phyloP scores from a whole-genome alignment of 2,329 filamentous ascomycete genomes.

The Zalaria sp. region DNA sequence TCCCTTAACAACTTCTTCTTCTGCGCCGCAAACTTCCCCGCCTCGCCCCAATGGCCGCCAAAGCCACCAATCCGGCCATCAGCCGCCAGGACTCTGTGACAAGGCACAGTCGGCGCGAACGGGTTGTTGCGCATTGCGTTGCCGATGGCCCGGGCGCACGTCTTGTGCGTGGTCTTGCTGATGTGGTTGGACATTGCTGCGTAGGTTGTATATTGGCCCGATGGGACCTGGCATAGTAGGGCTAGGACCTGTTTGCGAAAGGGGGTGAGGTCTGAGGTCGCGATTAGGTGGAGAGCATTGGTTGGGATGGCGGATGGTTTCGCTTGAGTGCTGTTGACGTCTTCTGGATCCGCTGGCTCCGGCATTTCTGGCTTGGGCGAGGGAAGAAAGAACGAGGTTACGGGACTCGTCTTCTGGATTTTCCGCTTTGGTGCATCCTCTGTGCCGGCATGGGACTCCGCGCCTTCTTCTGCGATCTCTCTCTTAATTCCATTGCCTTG shows the following conservation, averaged over 20 bases:
- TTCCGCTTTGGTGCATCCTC: not conserved
- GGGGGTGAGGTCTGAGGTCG: slow-evolving; percentile 32
- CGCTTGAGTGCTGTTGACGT: not conserved
- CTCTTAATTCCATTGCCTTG: not conserved
- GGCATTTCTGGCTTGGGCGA: slow-evolving; percentile 6
- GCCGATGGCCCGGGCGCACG: slow-evolving; percentile 24
- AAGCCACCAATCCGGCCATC: slow-evolving; percentile 34
- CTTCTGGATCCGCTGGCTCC: not conserved
- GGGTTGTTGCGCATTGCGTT: slow-evolving; percentile 27
- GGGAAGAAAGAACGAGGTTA: slow-evolving; percentile 18
- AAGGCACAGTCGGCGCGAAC: slow-evolving; percentile 28
- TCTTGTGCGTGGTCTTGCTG: slow-evolving; percentile 17
- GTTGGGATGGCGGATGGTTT: slow-evolving; percentile 10
- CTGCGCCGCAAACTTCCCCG: slow-evolving; percentile 26
- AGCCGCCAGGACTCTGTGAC: slow-evolving; percentile 23
- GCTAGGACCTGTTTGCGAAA: slow-evolving; percentile 27
- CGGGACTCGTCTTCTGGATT: slow-evolving; percentile 3
- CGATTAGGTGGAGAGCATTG: slow-evolving; percentile 25
- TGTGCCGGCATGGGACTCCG: not conserved
- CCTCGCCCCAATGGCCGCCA: slow-evolving; percentile 33
- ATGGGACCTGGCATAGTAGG: slow-evolving; percentile 20
- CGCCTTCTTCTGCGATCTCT: slow-evolving; percentile 1
- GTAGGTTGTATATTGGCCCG: slow-evolving; percentile 22
- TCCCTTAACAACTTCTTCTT: slow-evolving; percentile 26
- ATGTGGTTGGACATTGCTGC: slow-evolving; percentile 20